phyloP scores from a whole-genome alignment of 2,329 filamentous ascomycete species.

The Claviceps africana region DNA sequence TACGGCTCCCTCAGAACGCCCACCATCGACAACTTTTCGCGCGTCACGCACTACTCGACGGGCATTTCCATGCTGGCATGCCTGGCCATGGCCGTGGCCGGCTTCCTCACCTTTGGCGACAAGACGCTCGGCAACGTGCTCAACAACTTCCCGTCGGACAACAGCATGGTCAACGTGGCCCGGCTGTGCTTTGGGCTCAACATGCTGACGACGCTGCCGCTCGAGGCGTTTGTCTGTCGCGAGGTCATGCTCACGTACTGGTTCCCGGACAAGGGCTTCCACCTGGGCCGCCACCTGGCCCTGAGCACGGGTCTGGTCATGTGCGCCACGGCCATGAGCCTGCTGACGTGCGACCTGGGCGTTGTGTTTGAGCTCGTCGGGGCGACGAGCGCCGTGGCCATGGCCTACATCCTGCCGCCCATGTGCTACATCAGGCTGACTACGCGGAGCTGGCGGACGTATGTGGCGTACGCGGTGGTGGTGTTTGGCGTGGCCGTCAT shows the following conservation, averaged over 20 bases:
- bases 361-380: constrained; percentile 93
- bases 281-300: constrained; percentile 70
- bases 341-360: constrained; percentile 86
- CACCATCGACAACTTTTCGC: constrained; percentile 86
- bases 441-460: constrained; percentile 59
- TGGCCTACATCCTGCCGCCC: constrained; percentile 91
- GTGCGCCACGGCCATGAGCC: constrained; percentile 58
- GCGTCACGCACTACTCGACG: constrained; percentile 88
- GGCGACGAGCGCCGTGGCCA: constrained; percentile 80
- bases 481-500: constrained; percentile 70
- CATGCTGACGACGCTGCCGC: constrained; percentile 92
- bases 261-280: constrained; percentile 56
- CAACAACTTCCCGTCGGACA: constrained; percentile 90
- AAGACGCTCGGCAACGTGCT: constrained; percentile 88
- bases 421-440: constrained; percentile 91
- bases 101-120: constrained; percentile 87
- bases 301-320: constrained; percentile 77
- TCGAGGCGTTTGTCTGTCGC: constrained; percentile 94
- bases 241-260: constrained; percentile 90
- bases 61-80: constrained; percentile 84
- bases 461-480: constrained; percentile 57
- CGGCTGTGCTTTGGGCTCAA: constrained; percentile 93
- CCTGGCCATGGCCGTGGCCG: constrained; percentile 71
- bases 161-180: constrained; percentile 86
- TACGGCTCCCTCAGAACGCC: constrained; percentile 91